phyloP scores from a whole-genome alignment of 345 rosid genomes.

The Mangifera indica region DNA sequence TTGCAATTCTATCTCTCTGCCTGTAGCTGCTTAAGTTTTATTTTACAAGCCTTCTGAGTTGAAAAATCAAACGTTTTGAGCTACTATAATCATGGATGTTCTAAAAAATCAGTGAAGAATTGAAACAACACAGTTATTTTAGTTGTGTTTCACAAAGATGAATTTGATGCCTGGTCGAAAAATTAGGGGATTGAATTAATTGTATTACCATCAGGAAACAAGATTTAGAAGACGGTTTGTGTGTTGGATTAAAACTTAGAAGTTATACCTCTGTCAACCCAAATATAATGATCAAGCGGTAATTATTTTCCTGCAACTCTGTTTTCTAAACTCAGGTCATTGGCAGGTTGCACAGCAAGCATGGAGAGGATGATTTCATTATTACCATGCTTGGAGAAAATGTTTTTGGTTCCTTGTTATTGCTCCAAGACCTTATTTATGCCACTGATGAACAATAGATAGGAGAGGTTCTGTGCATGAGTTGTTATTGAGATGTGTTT shows the following conservation, averaged over 20 bases:
- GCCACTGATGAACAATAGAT: slow-evolving; percentile 5
- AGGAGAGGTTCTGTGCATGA: slow-evolving; percentile 19
- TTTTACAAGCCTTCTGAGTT: too few species aligned
- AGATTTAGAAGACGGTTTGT: neutral
- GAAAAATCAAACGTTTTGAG: neutral
- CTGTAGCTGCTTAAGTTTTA: too few species aligned
- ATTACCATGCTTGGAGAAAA: slow-evolving; percentile 8
- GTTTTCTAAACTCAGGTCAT: slow-evolving; percentile 1
- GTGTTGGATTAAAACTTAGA: neutral
- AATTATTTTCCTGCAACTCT: neutral
- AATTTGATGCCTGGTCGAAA: neutral
- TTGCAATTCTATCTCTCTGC: too few species aligned
- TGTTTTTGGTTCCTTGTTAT: slow-evolving; percentile 15
- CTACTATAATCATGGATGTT: slow-evolving; percentile 3
- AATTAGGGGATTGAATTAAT: neutral
- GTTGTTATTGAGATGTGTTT: slow-evolving; percentile 13
- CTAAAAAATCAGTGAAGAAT: neutral
- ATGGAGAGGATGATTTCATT: slow-evolving; percentile 20
- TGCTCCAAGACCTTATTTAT: slow-evolving; percentile 12
- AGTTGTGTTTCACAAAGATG: neutral
- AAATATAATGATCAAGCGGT: neutral
- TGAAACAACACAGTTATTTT: neutral
- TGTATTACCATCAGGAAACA: neutral
- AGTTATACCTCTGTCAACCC: neutral
- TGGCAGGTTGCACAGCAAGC: slow-evolving; percentile 34